phyloP scores from a whole-genome alignment of 148 eudicot species.

The Heliamphora exappendiculata region DNA sequence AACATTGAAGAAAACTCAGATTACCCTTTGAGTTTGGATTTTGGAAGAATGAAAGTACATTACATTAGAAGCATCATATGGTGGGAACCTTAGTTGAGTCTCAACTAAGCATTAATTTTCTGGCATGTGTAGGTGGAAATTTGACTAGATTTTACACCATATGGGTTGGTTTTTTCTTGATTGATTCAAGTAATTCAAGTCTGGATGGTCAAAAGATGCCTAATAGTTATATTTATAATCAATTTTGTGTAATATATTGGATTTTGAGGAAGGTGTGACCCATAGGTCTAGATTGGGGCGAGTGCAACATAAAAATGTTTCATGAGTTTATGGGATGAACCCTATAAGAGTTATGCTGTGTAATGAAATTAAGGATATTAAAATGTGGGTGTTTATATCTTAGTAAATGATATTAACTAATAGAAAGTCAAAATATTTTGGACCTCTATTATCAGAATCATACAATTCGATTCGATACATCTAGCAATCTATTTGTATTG shows the following conservation, averaged over 20 bases:
- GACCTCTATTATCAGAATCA: too few relatives aligned
- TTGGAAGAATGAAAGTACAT: background rate
- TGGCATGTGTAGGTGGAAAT: background rate
- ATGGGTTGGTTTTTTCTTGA: background rate
- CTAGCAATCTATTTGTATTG: too few relatives aligned
- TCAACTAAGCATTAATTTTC: background rate
- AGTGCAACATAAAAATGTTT: background rate
- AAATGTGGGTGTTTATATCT: background rate
- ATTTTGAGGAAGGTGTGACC: background rate
- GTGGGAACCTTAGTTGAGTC: background rate
- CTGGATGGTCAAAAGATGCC: too few relatives aligned
- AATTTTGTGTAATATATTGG: background rate
- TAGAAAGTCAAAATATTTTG: background rate
- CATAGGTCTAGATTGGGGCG: background rate
- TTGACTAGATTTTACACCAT: background rate
- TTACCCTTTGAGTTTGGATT: background rate
- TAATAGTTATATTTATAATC: background rate
- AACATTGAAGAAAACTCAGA: too few relatives aligned
- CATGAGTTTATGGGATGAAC: background rate
- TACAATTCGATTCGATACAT: too few relatives aligned
- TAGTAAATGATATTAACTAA: background rate
- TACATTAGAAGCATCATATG: too few relatives aligned
- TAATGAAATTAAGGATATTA: background rate
- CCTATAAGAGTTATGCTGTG: background rate
- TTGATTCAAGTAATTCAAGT: background rate